These are phyloP conservation scores for Wickerhamiella sergipiensis DNA, from an alignment of 805 yeast species.

Conservation along the genomic window DNA sequence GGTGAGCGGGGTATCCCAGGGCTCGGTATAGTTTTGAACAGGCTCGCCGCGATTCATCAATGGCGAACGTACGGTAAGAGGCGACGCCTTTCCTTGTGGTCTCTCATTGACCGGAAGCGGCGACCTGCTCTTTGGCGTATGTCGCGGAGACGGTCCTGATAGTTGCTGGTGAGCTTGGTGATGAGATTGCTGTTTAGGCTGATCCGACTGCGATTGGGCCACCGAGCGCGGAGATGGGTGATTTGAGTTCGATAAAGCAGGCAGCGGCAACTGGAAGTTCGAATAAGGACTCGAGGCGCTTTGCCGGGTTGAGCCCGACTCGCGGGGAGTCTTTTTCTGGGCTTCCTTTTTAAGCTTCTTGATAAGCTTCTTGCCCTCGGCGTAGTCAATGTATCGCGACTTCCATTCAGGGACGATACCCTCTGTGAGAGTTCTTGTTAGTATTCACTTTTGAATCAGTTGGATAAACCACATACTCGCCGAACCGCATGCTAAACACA, in stretches of 20 bases:
- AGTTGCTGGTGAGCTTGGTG: background rate
- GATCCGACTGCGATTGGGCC: background rate
- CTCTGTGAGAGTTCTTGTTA: constrained; percentile 9
- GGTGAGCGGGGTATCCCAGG: background rate
- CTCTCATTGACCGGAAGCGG: background rate
- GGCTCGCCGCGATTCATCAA: constrained; percentile 11
- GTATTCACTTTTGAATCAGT: background rate
- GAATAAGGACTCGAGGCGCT: background rate
- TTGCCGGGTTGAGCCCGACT: constrained; percentile 4
- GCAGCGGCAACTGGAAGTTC: constrained; percentile 9
- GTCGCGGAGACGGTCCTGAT: background rate
- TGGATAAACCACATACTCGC: background rate
- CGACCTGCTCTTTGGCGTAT: background rate
- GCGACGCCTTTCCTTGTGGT: background rate
- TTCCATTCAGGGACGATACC: constrained; percentile 32
- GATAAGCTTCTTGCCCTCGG: constrained; percentile 39
- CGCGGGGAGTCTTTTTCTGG: background rate
- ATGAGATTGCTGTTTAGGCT: background rate
- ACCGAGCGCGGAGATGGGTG: constrained; percentile 2
- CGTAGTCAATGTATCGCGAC: constrained; percentile 29
- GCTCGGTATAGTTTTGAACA: constrained; percentile 1
- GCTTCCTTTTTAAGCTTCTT: constrained; percentile 24
- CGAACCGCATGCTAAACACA: background rate
- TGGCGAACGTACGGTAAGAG: constrained; percentile 17
- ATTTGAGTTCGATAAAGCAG: background rate